Evolutionary conservation across 2,329 filamentous ascomycete species (phyloP), one percentile per base, ranked within the genome.

Genomic region (Ceratocystis harringtonii): DNA sequence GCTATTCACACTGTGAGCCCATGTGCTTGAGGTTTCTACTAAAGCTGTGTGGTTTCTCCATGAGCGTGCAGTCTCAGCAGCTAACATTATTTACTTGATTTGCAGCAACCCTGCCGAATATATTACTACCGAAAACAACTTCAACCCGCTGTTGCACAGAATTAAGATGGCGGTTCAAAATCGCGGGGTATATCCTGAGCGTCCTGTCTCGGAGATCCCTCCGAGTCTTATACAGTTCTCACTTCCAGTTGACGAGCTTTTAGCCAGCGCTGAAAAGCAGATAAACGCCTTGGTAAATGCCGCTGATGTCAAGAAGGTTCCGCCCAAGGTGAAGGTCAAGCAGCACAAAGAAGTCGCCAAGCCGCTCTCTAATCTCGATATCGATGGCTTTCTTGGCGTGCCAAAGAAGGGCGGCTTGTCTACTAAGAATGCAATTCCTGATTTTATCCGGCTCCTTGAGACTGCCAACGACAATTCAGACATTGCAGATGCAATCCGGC

Each of bases 221-320:
- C 78, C 85, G 1, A 82, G 84, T 45, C 78, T 97, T 5, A 80
- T 85, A 0, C 86, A 85, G 70, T 94, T 88, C 73, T 87, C 90
- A 0, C 77, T 83, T 0, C 89, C 89, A 1, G 89, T 92, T 0
- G 75, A 83, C 62, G 81, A 86, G 3, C 77, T 95, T 5, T 71
- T 89, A 0, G 74, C 81, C 22, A 79, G 81, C 65, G 82, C 86
- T 1, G 75, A 76, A 73, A 70, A 71, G 8, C 82, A 75, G 68
- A 81, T 96, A 12, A 78, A 86, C 2, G 77, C 79, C 15, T 79
- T 97, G 8, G 83, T 89, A 67, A 75, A 81, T 58, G 81, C 80
- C 12, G 88, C 90, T 22, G 85, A 90, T 68, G 85, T 99, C 68
- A 96, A 96, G 77, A 90, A 90, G 87, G 90, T 96, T 0, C 89